Evolutionary conservation across 305 asterid species (phyloP).

Genomic region (Fraxinus sp.): DNA sequence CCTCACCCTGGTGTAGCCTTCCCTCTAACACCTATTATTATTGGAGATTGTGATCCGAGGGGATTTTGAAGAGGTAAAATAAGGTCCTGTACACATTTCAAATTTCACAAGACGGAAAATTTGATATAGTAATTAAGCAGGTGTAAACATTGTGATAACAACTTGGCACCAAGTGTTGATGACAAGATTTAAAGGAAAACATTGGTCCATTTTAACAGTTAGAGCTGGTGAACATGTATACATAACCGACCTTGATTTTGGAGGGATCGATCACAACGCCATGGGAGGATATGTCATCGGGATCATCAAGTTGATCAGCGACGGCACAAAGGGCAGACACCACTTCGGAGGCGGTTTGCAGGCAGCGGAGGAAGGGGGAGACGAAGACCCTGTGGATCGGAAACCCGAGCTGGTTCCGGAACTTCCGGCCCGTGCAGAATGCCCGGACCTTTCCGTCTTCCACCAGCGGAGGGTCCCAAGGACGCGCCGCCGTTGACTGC

Average conservation of each 20-base stretch:
- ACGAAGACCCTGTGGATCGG: slow-evolving; percentile 45
- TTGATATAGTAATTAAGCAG: neutral
- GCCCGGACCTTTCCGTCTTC: slow-evolving; percentile 43
- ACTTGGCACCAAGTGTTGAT: neutral
- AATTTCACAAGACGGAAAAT: neutral
- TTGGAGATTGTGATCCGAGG: neutral
- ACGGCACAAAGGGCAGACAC: slow-evolving; percentile 39
- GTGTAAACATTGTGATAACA: neutral
- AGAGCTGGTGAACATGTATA: neutral
- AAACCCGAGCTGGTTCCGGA: slow-evolving; percentile 25
- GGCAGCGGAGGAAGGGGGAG: slow-evolving; percentile 52
- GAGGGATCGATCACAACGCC: slow-evolving; percentile 29
- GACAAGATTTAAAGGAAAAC: neutral
- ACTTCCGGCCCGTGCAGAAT: slow-evolving; percentile 35
- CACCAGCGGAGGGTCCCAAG: slow-evolving; percentile 52
- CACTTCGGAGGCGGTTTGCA: slow-evolving; percentile 47
- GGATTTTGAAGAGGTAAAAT: neutral
- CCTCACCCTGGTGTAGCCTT: neutral
- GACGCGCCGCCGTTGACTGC: slow-evolving; percentile 38
- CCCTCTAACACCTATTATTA: neutral
- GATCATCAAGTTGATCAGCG: slow-evolving; percentile 15
- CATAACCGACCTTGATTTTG: slow-evolving; percentile 39
- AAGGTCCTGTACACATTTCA: neutral
- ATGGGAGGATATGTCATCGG: slow-evolving; percentile 17
- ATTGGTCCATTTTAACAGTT: neutral